Evolutionary conservation across 768 basidiomycete genomes (phyloP).

Genomic region (Boletus tylopilopsis): DNA sequence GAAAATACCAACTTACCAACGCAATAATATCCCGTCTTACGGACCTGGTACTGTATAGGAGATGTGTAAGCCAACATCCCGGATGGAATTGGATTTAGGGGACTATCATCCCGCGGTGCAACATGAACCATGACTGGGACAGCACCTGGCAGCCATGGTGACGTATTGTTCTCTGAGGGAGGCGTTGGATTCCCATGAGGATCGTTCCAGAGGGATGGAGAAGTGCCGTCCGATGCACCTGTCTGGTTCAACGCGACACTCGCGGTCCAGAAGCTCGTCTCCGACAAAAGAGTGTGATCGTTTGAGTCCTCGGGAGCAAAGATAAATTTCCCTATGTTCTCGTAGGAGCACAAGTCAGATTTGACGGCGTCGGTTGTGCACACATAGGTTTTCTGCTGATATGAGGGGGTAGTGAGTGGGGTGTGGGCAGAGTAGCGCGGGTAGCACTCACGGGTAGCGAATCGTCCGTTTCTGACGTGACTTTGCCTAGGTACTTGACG

Average conservation of each 20-base stretch:
- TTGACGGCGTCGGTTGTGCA: constrained; percentile 82
- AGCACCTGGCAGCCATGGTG: constrained; percentile 43
- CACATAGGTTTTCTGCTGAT: constrained; percentile 84
- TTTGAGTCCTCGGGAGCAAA: constrained; percentile 55
- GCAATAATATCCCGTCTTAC: constrained; percentile 93
- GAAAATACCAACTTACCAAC: constrained; percentile 62
- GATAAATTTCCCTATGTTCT: constrained; percentile 88
- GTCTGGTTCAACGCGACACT: constrained; percentile 59
- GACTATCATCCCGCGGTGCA: constrained; percentile 20
- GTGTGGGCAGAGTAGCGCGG: constrained; percentile 7
- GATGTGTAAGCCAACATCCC: constrained; percentile 54
- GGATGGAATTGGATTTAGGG: constrained; percentile 47
- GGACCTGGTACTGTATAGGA: constrained; percentile 80
- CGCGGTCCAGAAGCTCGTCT: constrained; percentile 88
- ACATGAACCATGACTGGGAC: constrained; percentile 7
- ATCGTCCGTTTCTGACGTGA: constrained; percentile 50
- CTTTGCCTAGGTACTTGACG: constrained; percentile 74
- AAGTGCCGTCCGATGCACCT: constrained; percentile 3
- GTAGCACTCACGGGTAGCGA: constrained; percentile 58
- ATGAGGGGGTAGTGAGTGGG: constrained; percentile 14
- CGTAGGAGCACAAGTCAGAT: constrained; percentile 62
- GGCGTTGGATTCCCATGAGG: constrained; percentile 57
- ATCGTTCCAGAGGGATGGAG: constrained; percentile 52
- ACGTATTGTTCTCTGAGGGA: constrained; percentile 43
- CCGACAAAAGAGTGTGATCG: constrained; percentile 50